These are phyloP conservation scores for Bruguiera hainesii DNA, from an alignment of 441 rosid genomes.

Conservation along the genomic window DNA sequence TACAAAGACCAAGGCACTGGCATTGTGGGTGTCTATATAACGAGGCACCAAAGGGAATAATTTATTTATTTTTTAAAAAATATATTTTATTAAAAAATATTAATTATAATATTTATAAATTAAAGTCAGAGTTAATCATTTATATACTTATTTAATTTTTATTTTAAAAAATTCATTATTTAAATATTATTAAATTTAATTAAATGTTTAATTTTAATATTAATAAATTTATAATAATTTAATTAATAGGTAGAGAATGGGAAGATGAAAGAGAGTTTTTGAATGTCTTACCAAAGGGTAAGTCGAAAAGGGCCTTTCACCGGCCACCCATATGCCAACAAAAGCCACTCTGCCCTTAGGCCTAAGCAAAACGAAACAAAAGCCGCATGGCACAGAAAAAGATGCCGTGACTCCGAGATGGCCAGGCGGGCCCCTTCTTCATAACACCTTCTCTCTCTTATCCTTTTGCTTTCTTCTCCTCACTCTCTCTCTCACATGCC, in stretches of 20 bases:
- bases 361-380: neutral
- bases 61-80: too few relatives aligned
- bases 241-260: slow-evolving; percentile 18
- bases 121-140: too few relatives aligned
- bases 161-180: too few relatives aligned
- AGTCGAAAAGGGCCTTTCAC: slow-evolving; percentile 56
- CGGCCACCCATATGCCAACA: slow-evolving; percentile 37
- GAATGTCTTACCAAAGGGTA: slow-evolving; percentile 35
- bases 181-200: too few relatives aligned
- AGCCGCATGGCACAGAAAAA: slow-evolving; percentile 21
- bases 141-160: too few relatives aligned
- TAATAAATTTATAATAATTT: too few relatives aligned
- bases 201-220: too few relatives aligned
- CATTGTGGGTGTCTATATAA: neutral
- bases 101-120: too few relatives aligned
- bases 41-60: slow-evolving; percentile 9
- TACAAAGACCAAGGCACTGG: slow-evolving; percentile 3
- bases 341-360: slow-evolving; percentile 11
- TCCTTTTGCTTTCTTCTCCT: slow-evolving; percentile 5
- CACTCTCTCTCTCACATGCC: neutral
- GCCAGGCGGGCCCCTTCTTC: slow-evolving; percentile 22
- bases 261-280: slow-evolving; percentile 22
- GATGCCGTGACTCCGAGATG: slow-evolving; percentile 18
- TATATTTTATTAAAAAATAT: too few relatives aligned
- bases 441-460: slow-evolving; percentile 7